phyloP scores from a whole-genome alignment of 345 rosid genomes.

The Gossypioides kirkii region DNA sequence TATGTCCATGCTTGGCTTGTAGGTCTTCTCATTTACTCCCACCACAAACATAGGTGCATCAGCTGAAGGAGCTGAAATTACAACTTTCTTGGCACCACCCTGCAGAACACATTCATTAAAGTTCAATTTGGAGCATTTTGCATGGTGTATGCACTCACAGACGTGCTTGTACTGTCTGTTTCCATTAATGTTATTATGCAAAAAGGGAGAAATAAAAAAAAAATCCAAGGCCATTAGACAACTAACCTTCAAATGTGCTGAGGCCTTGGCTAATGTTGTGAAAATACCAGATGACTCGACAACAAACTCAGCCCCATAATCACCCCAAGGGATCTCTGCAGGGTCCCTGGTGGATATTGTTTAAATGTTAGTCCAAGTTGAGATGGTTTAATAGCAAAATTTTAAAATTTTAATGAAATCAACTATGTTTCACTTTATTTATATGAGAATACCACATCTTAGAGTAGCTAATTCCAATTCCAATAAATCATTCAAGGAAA shows the following conservation, averaged over 20 bases:
- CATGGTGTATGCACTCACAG: not conserved
- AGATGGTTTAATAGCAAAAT: not conserved
- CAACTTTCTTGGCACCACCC: conserved; percentile 97
- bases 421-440: conserved; percentile 1
- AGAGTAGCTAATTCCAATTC: not conserved
- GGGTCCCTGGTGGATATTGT: conserved; percentile 59
- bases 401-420: not conserved
- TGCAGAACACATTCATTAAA: conserved; percentile 25
- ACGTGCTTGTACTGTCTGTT: not conserved
- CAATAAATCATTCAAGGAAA: not conserved
- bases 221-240: not conserved
- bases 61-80: conserved; percentile 97
- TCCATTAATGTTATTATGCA: not conserved
- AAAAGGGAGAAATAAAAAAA: not conserved
- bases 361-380: conserved; percentile 8
- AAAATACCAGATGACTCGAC: conserved; percentile 95
- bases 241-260: conserved; percentile 72
- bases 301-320: conserved; percentile 79
- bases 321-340: conserved; percentile 97
- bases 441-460: not conserved
- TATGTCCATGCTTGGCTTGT: conserved; percentile 81
- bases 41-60: conserved; percentile 99
- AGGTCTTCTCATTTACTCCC: conserved; percentile 88
- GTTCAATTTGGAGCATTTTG: not conserved
- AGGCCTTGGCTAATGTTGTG: conserved; percentile 84